A percentile compares a stretch with the other conserved stretches of the same genome.
phyloP scores from a whole-genome alignment of 345 rosid genomes.

The Noccaea caerulescens region DNA sequence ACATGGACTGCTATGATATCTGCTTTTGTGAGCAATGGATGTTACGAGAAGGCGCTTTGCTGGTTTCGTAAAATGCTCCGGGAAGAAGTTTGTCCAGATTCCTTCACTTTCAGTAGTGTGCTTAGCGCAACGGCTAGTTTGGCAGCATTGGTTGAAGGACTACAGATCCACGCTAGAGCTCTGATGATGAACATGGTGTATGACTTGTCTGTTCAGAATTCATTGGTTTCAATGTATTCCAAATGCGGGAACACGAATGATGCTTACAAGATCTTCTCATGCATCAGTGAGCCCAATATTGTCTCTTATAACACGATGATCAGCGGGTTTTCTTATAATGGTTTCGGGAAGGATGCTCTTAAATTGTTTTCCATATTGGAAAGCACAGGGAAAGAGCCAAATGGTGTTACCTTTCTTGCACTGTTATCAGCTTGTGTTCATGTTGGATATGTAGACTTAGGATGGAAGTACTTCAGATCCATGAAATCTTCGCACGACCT shows the following conservation, averaged over 20 bases:
- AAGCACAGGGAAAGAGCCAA: slow-evolving; percentile 58
- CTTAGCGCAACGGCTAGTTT: slow-evolving; percentile 75
- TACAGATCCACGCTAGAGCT: slow-evolving; percentile 63
- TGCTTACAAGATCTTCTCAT: slow-evolving; percentile 55
- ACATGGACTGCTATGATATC: slow-evolving; percentile 83
- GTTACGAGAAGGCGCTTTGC: slow-evolving; percentile 56
- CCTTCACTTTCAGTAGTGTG: slow-evolving; percentile 63
- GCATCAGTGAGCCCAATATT: slow-evolving; percentile 54
- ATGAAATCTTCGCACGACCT: slow-evolving; percentile 56
- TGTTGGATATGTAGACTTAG: slow-evolving; percentile 67
- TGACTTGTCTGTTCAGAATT: slow-evolving; percentile 63
- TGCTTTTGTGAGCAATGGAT: slow-evolving; percentile 63
- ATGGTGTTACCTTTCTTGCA: slow-evolving; percentile 68
- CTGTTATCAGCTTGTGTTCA: slow-evolving; percentile 76
- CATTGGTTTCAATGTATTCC: slow-evolving; percentile 70
- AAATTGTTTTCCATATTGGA: slow-evolving; percentile 54
- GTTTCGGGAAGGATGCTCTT: slow-evolving; percentile 62
- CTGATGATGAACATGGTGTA: slow-evolving; percentile 53
- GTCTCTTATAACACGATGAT: slow-evolving; percentile 80
- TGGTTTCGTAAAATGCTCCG: slow-evolving; percentile 66
- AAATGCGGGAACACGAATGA: slow-evolving; percentile 73
- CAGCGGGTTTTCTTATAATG: slow-evolving; percentile 72
- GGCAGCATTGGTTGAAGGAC: slow-evolving; percentile 60
- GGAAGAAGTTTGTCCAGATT: slow-evolving; percentile 52
- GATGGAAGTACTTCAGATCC: slow-evolving; percentile 60